These are phyloP conservation scores for Pseudogymnoascus sp. DNA, from an alignment of 2,329 filamentous ascomycete species.

Conservation along the genomic window DNA sequence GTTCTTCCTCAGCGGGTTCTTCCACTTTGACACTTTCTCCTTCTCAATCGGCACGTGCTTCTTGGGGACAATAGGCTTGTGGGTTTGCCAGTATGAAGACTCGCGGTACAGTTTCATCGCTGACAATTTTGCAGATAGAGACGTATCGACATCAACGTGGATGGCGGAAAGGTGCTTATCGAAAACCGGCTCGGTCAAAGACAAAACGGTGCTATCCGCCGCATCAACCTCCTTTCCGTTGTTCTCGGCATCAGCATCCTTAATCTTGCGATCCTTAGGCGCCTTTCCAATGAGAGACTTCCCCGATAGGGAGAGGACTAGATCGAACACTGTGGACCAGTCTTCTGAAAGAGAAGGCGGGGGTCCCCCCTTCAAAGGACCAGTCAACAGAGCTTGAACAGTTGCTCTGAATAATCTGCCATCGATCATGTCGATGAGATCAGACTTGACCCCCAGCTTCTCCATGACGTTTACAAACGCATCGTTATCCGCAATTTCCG, in stretches of 20 bases:
- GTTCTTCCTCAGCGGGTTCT: slow-evolving; percentile 35
- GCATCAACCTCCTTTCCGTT: slow-evolving; percentile 18
- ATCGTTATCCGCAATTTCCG: slow-evolving; percentile 32
- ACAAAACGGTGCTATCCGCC: slow-evolving; percentile 32
- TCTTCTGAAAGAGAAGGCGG: slow-evolving; percentile 21
- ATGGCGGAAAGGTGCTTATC: slow-evolving; percentile 41
- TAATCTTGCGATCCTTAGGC: slow-evolving; percentile 22
- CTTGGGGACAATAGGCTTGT: slow-evolving; percentile 42
- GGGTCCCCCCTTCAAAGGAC: slow-evolving; percentile 18
- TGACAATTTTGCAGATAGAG: slow-evolving; percentile 22
- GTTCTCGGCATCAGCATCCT: slow-evolving; percentile 18
- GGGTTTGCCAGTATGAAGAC: slow-evolving; percentile 57
- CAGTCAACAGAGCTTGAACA: slow-evolving; percentile 26
- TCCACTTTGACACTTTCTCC: slow-evolving; percentile 36
- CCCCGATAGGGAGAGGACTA: slow-evolving; percentile 16
- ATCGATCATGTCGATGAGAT: slow-evolving; percentile 51
- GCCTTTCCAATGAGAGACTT: slow-evolving; percentile 11
- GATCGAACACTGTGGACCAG: slow-evolving; percentile 20
- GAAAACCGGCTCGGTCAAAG: slow-evolving; percentile 44
- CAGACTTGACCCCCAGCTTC: slow-evolving; percentile 30
- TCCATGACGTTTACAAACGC: slow-evolving; percentile 20
- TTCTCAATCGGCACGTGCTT: slow-evolving; percentile 32
- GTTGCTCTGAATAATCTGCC: slow-evolving; percentile 39
- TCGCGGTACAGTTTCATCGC: slow-evolving; percentile 40
- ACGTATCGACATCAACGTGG: slow-evolving; percentile 32